A percentile compares a stretch with the other conserved stretches of the same genome.
Conservation (phyloP, 257 asterid genomes). For the Henckelia pumila region DNA sequence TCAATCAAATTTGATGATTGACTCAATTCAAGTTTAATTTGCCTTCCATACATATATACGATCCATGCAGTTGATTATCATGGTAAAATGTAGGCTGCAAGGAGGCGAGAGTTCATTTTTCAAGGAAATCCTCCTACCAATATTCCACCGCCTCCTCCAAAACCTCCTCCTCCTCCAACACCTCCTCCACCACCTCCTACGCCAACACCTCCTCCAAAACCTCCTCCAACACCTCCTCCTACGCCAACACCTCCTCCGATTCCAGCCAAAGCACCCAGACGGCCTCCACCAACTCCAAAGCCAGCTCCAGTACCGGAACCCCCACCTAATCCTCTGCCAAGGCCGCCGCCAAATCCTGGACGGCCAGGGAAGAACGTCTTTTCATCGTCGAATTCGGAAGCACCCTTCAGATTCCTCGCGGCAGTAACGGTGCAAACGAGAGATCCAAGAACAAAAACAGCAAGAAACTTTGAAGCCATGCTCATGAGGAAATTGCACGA, state of each 20-base stretch:
- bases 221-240: conserved; percentile 25
- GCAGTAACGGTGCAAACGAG: conserved; percentile 15
- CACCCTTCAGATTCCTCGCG: conserved; percentile 16
- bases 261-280: no score
- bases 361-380: conserved; percentile 14
- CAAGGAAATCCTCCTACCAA: conserved; percentile 33
- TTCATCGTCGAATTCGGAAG: conserved; percentile 20
- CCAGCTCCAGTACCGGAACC: no score
- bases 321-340: conserved; percentile 21
- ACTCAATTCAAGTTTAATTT: no score
- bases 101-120: not conserved
- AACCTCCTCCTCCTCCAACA: conserved; percentile 29
- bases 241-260: conserved; percentile 10
- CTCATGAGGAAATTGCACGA: not conserved
- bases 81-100: not conserved
- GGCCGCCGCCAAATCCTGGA: not conserved
- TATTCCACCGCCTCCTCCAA: conserved; percentile 35
- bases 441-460: conserved; percentile 21
- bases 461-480: conserved; percentile 23
- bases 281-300: conserved; percentile 18
- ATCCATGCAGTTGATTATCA: not conserved
- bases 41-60: not conserved
- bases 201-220: conserved; percentile 24
- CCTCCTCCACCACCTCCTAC: conserved; percentile 33
- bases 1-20: no score